phyloP scores from a whole-genome alignment of 2,329 filamentous ascomycete species.

The Chaetomiaceae sp. region DNA sequence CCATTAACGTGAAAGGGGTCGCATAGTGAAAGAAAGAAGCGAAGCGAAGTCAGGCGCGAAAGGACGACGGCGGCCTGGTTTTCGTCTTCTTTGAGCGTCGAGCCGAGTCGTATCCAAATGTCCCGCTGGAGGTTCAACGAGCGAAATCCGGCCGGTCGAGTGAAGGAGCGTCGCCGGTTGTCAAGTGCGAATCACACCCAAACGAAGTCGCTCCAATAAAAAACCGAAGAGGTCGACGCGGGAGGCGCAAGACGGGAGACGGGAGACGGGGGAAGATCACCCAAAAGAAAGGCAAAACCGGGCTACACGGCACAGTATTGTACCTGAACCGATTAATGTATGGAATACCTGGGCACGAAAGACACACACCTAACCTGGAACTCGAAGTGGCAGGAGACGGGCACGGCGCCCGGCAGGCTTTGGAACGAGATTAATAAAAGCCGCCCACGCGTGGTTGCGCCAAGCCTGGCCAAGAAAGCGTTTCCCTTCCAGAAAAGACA shows the following conservation, averaged over 20 bases:
- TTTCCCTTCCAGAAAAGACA: constrained; percentile 13
- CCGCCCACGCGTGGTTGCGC: constrained; percentile 12
- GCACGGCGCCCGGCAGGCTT: constrained; percentile 10
- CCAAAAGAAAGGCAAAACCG: constrained; percentile 11
- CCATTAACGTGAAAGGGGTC: constrained; percentile 25
- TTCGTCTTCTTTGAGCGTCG: constrained; percentile 6
- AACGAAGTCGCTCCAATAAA: not conserved
- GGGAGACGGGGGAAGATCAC: constrained; percentile 13
- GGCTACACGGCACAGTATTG: no score
- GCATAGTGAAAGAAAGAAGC: constrained; percentile 24
- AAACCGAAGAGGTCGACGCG: constrained; percentile 4
- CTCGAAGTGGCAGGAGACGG: constrained; percentile 8
- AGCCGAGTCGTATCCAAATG: not conserved
- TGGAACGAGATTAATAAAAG: constrained; percentile 27
- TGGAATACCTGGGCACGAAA: no score
- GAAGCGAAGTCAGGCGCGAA: not conserved
- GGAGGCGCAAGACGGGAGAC: no score
- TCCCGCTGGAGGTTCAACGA: not conserved
- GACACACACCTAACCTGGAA: no score
- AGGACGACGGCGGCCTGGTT: not conserved
- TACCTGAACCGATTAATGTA: no score
- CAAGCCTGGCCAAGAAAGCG: constrained; percentile 16
- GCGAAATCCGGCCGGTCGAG: not conserved
- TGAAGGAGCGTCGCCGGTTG: not conserved
- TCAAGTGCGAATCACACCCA: not conserved